Evolutionary conservation across 1,284 basidiomycete species (phyloP).

Genomic region (Pholiota adiposa): DNA sequence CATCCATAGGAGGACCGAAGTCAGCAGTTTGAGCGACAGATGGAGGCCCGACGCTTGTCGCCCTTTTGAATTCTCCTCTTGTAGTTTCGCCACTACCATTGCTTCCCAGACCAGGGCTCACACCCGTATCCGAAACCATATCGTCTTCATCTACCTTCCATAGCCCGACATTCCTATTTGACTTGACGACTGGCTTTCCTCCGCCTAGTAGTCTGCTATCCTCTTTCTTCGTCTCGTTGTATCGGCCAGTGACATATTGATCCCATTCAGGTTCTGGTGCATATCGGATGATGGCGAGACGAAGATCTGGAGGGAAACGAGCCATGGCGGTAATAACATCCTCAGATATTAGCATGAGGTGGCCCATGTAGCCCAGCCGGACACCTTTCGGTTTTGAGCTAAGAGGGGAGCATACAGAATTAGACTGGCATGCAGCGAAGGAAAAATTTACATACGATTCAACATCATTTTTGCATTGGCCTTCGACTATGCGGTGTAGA

Average conservation of each 20-base stretch:
- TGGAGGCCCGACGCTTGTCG: conserved; percentile 42
- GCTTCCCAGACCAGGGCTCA: no score
- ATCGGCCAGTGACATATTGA: conserved; percentile 81
- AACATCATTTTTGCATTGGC: conserved; percentile 77
- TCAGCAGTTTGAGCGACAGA: conserved; percentile 62
- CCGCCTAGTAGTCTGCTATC: conserved; percentile 86
- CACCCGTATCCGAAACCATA: conserved; percentile 30
- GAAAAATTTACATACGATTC: conserved; percentile 60
- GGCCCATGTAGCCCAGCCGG: conserved; percentile 95
- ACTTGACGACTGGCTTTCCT: conserved; percentile 68
- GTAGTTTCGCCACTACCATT: conserved; percentile 19
- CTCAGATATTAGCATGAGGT: conserved; percentile 92
- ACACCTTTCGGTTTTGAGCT: conserved; percentile 72
- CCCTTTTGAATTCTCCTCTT: conserved; percentile 64
- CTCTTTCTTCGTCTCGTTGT: conserved; percentile 84
- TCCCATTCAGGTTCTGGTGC: conserved; percentile 87
- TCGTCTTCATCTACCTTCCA: conserved; percentile 81
- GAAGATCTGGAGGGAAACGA: conserved; percentile 84
- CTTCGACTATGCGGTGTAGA: conserved; percentile 84
- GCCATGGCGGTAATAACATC: conserved; percentile 87
- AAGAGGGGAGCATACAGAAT: conserved; percentile 14
- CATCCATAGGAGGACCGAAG: conserved; percentile 62
- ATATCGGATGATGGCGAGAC: conserved; percentile 61
- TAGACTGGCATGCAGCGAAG: conserved; percentile 7
- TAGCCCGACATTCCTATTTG: conserved; percentile 43